Evolutionary conservation across 2,329 filamentous ascomycete genomes (phyloP).

Genomic region (Escovopsis sp.): DNA sequence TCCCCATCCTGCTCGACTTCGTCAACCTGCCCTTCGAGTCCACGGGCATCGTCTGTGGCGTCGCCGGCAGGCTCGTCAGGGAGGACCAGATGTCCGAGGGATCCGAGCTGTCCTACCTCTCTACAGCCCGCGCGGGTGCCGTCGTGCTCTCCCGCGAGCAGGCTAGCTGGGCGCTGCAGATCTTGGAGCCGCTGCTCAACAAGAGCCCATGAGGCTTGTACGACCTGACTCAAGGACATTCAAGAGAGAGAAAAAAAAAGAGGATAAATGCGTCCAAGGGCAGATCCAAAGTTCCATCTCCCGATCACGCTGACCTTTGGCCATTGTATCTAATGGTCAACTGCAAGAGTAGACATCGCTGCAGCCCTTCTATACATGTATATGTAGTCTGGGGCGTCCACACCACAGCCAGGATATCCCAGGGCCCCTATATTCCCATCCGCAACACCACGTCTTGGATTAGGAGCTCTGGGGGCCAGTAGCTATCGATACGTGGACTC

Average conservation of each 20-base stretch:
- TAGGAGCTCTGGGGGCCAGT: too few species aligned
- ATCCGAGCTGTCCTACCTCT: slow-evolving; percentile 79
- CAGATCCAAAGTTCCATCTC: background rate
- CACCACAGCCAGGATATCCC: too few species aligned
- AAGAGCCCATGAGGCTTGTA: slow-evolving; percentile 14
- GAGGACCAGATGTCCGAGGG: slow-evolving; percentile 42
- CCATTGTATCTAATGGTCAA: too few species aligned
- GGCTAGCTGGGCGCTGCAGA: slow-evolving; percentile 55
- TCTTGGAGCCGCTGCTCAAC: slow-evolving; percentile 40
- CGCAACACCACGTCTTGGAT: too few species aligned
- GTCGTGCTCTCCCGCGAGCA: slow-evolving; percentile 72
- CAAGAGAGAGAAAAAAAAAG: background rate
- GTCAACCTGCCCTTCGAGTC: slow-evolving; percentile 68
- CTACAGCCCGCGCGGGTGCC: slow-evolving; percentile 73
- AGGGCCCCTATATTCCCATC: too few species aligned
- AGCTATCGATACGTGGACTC: too few species aligned
- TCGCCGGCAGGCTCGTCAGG: slow-evolving; percentile 67
- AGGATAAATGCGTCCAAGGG: background rate
- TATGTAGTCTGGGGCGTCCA: too few species aligned
- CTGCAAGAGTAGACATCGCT: too few species aligned
- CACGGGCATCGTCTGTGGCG: slow-evolving; percentile 88
- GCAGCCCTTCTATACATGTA: too few species aligned
- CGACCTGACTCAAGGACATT: too few species aligned
- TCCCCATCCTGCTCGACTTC: slow-evolving; percentile 82
- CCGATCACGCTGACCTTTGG: too few species aligned